Percentiles rank a stretch among this genome's conserved stretches.
Evolutionary conservation across 2,329 filamentous ascomycete genomes (phyloP).

Genomic region (Colletotrichum somersetense): DNA sequence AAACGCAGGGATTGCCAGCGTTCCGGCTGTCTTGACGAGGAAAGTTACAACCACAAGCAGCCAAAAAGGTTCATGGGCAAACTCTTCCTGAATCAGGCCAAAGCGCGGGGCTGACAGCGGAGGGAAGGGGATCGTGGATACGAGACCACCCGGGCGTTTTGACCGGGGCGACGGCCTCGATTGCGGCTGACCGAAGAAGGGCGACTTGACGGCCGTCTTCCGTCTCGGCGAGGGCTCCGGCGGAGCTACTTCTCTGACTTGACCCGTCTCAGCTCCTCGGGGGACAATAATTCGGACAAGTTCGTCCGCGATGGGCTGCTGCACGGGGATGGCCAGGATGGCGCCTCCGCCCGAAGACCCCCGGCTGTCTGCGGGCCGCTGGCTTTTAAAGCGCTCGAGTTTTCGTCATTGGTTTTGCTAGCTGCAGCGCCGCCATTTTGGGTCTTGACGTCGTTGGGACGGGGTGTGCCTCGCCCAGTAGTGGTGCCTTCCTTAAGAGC

Average conservation of each 20-base stretch:
- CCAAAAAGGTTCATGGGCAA: conserved; percentile 81
- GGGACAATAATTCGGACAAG: conserved; percentile 36
- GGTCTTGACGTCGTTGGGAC: not conserved
- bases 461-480: not conserved
- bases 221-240: conserved; percentile 8
- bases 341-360: conserved; percentile 35
- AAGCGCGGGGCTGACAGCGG: conserved; percentile 73
- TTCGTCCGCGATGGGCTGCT: conserved; percentile 23
- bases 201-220: conserved; percentile 46
- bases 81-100: conserved; percentile 86
- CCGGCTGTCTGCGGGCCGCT: conserved; percentile 39
- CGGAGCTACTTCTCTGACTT: conserved; percentile 31
- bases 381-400: conserved; percentile 35
- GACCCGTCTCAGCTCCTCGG: conserved; percentile 28
- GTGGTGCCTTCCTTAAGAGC: conserved; percentile 3
- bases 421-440: not conserved
- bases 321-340: conserved; percentile 28
- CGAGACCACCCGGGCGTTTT: conserved; percentile 56
- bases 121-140: conserved; percentile 75
- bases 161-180: conserved; percentile 45
- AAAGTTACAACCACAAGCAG: conserved; percentile 87
- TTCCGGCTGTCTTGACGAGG: conserved; percentile 83
- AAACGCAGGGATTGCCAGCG: conserved; percentile 81
- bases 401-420: conserved; percentile 1
- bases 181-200: conserved; percentile 49